Evolutionary conservation across 2,329 filamentous ascomycete genomes (phyloP).

Genomic region (Diplodia intermedia): DNA sequence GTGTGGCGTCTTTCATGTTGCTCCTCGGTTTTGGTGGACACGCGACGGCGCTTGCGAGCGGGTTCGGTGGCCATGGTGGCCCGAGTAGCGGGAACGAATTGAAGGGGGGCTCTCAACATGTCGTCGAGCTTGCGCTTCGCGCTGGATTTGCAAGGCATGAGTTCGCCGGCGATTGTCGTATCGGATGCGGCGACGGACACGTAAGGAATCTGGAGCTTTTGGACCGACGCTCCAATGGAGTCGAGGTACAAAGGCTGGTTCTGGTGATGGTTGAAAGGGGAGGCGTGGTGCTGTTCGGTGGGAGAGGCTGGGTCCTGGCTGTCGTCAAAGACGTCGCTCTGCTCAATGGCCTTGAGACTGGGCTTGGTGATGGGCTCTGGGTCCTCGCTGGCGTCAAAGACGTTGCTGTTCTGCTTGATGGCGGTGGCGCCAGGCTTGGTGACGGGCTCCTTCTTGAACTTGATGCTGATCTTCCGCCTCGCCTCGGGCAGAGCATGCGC

Average conservation of each 20-base stretch:
- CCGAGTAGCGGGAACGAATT: slow-evolving; percentile 14
- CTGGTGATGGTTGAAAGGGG: no score
- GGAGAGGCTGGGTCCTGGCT: neutral
- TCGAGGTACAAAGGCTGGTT: neutral
- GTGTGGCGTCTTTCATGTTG: neutral
- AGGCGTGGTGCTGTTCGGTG: no score
- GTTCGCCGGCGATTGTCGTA: neutral
- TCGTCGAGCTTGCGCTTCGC: slow-evolving; percentile 21
- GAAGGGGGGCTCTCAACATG: neutral
- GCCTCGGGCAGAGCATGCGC: neutral
- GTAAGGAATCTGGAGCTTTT: neutral
- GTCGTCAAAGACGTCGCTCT: neutral
- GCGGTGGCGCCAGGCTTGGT: neutral
- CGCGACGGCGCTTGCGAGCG: slow-evolving; percentile 3
- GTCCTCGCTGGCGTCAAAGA: neutral
- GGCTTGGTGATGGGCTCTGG: neutral
- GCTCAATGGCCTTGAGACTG: neutral
- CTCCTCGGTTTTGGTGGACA: neutral
- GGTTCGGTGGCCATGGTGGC: slow-evolving; percentile 18
- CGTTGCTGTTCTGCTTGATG: neutral
- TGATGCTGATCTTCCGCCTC: neutral
- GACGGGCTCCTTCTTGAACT: neutral
- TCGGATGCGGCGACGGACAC: neutral
- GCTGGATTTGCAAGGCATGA: slow-evolving; percentile 4
- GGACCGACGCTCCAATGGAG: neutral